Evolutionary conservation across 2,329 filamentous ascomycete genomes (phyloP).

Genomic region (Hypoxylon sp.): DNA sequence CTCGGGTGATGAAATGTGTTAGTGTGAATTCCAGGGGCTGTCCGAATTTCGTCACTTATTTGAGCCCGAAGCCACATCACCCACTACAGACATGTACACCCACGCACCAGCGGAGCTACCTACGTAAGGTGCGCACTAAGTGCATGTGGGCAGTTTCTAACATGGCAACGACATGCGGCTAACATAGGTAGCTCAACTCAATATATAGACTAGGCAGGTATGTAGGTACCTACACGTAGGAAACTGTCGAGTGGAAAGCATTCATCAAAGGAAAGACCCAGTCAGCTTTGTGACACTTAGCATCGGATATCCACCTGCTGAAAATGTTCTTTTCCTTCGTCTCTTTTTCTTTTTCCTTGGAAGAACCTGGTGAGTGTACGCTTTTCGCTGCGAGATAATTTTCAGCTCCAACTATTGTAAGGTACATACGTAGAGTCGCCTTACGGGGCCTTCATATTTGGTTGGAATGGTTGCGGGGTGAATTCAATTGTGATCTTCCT

Average conservation of each 20-base stretch:
- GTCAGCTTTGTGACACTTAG: constrained; percentile 25
- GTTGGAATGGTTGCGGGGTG: constrained; percentile 23
- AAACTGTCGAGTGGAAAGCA: constrained; percentile 2
- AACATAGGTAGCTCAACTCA: constrained; percentile 19
- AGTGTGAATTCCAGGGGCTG: constrained; percentile 22
- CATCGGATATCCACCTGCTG: background rate
- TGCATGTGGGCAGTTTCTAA: constrained; percentile 14
- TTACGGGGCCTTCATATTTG: constrained; percentile 10
- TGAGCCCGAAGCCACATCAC: constrained; percentile 24
- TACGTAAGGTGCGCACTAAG: constrained; percentile 20
- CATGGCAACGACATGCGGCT: constrained; percentile 17
- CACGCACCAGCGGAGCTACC: constrained; percentile 19
- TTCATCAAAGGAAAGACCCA: constrained; percentile 3
- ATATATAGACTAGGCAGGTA: too few species aligned
- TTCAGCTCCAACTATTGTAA: constrained; percentile 10
- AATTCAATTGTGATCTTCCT: constrained; percentile 36
- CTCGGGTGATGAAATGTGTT: constrained; percentile 8
- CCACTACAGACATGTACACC: too few species aligned
- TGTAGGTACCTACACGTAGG: too few species aligned
- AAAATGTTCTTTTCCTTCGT: background rate
- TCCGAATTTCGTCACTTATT: constrained; percentile 36
- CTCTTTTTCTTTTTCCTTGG: background rate
- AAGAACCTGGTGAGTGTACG: background rate
- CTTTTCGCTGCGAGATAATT: constrained; percentile 3
- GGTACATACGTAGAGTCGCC: constrained; percentile 10